These are phyloP conservation scores for Rhizoctonia solani DNA, from an alignment of 1,284 basidiomycete species.

Conservation along the genomic window DNA sequence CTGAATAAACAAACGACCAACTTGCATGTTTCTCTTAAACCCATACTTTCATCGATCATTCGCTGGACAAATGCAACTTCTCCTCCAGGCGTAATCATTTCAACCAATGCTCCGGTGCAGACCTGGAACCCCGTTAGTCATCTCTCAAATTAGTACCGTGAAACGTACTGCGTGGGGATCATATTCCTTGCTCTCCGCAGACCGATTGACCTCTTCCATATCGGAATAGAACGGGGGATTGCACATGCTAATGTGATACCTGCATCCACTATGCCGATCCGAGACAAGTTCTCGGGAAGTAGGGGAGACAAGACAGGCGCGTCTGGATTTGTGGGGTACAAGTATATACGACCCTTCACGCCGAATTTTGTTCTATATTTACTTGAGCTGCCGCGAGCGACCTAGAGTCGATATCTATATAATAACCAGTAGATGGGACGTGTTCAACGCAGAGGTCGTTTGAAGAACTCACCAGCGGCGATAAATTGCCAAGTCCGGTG, in stretches of 20 bases:
- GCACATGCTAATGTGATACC: slow-evolving; percentile 79
- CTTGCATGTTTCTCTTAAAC: slow-evolving; percentile 55
- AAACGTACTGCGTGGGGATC: slow-evolving; percentile 69
- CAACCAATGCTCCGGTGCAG: slow-evolving; percentile 80
- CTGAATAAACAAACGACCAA: slow-evolving; percentile 44
- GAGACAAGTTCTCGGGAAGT: slow-evolving; percentile 40
- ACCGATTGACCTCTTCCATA: slow-evolving; percentile 64
- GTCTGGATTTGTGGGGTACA: slow-evolving; percentile 50
- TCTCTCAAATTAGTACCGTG: neutral
- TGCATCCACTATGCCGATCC: neutral
- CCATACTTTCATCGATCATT: slow-evolving; percentile 78
- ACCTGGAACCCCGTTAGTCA: slow-evolving; percentile 50
- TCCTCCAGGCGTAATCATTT: slow-evolving; percentile 87
- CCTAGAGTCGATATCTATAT: slow-evolving; percentile 65
- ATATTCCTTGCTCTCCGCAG: slow-evolving; percentile 63
- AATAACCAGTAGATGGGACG: neutral
- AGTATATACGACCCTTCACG: slow-evolving; percentile 55
- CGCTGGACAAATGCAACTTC: slow-evolving; percentile 76
- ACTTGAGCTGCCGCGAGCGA: slow-evolving; percentile 59
- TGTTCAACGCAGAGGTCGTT: neutral
- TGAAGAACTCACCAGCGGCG: slow-evolving; percentile 64
- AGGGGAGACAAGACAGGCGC: slow-evolving; percentile 59
- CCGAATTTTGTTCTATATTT: slow-evolving; percentile 60
- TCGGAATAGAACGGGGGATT: slow-evolving; percentile 93
- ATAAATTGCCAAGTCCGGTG: slow-evolving; percentile 62